phyloP scores from a whole-genome alignment of 163 green algal genomes.

The Scenedesmus sp. region DNA sequence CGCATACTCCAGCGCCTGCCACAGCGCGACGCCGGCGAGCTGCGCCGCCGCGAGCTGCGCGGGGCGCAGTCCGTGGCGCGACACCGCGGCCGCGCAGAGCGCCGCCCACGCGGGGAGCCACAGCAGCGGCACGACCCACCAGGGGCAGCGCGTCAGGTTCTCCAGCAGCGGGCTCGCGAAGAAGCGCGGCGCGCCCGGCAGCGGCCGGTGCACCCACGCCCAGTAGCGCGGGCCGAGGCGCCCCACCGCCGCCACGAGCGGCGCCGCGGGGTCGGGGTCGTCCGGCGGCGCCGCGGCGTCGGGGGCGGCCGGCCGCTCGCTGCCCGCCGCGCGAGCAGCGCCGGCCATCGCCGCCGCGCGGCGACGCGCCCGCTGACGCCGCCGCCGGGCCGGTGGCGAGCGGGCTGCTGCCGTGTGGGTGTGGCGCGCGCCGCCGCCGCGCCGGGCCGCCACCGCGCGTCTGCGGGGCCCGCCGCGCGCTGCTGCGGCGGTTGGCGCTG shows the following conservation, averaged over 20 bases:
- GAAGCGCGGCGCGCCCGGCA: constrained; percentile 67
- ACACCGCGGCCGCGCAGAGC: background rate
- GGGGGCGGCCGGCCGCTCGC: no score
- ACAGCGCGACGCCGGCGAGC: constrained; percentile 70
- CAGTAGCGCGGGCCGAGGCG: constrained; percentile 68
- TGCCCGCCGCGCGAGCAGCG: no score
- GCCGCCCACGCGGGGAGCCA: constrained; percentile 57
- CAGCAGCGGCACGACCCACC: constrained; percentile 71
- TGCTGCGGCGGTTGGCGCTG: no score
- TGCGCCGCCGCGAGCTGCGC: constrained; percentile 31
- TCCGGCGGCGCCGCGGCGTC: background rate
- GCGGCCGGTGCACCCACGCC: constrained; percentile 73
- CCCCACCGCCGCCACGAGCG: constrained; percentile 68
- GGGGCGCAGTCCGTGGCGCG: background rate
- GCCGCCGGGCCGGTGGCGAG: no score
- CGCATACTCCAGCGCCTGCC: constrained; percentile 87
- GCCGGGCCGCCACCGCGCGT: no score
- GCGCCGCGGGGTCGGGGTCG: constrained; percentile 21
- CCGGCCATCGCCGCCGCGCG: no score
- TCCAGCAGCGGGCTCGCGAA: constrained; percentile 68
- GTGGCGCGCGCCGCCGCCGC: no score
- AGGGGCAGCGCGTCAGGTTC: constrained; percentile 59
- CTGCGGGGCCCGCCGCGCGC: no score
- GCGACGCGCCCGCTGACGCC: no score
- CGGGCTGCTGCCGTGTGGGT: no score